phyloP scores from a whole-genome alignment of 257 asterid species.

The Anisodus tanguticus region DNA sequence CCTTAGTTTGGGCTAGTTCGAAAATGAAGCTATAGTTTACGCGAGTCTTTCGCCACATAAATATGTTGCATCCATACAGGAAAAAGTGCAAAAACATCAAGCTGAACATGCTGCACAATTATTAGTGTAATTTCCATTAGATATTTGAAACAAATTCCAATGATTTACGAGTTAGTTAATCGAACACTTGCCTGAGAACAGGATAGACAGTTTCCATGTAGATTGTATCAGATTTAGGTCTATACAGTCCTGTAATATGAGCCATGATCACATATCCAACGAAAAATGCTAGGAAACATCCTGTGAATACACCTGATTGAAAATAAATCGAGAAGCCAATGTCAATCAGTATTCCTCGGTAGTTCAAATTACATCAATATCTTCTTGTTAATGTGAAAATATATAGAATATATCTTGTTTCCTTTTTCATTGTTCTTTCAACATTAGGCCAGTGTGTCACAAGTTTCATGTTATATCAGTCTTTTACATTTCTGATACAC shows the following conservation, averaged over 20 bases:
- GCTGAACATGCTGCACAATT: conserved; percentile 84
- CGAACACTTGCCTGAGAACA: conserved; percentile 71
- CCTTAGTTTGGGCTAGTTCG: conserved; percentile 66
- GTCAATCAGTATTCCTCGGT: background rate
- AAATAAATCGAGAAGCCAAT: conserved; percentile 16
- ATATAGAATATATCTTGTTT: background rate
- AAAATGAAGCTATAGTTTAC: conserved; percentile 89
- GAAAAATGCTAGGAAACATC: conserved; percentile 76
- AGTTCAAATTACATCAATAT: background rate
- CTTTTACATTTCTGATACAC: background rate
- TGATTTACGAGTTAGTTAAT: too few species aligned
- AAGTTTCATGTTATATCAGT: background rate
- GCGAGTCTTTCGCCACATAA: conserved; percentile 85
- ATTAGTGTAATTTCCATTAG: background rate
- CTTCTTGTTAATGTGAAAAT: conserved; percentile 11
- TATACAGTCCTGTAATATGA: conserved; percentile 74
- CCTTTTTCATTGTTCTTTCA: background rate
- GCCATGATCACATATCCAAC: conserved; percentile 84
- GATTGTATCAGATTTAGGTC: conserved; percentile 55
- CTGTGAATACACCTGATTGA: conserved; percentile 69
- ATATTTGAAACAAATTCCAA: conserved; percentile 5
- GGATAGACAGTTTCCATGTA: conserved; percentile 97
- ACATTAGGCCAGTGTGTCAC: background rate
- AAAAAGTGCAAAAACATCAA: conserved; percentile 78
- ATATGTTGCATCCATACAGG: conserved; percentile 87